Base-by-base conservation (phyloP, 495 filamentous ascomycete species). In the Annulohypoxylon stygium region DNA sequence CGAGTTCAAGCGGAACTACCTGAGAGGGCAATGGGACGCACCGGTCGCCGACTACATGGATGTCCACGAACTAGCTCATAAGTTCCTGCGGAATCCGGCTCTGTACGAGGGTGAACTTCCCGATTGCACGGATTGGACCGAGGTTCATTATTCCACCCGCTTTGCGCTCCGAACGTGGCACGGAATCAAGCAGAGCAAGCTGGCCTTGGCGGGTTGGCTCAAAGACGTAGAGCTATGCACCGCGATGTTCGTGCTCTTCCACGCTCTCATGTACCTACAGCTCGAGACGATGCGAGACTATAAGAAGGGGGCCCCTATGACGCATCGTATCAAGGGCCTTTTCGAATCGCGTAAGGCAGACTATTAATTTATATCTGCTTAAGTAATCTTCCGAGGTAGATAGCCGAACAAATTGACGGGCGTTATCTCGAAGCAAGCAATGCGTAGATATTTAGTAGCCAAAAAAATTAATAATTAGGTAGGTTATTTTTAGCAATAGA, bases 241-340 rank as follows among this genome's bases (percentile, higher is more conserved):
- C 12, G 69, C 65, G 4, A 48, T n/a, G 11, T 77, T 69, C 69
- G 55, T 78, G 36, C 63, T 77, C 3, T 69, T 68, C 30, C 71
- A 77, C 25, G 62, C 65, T 2, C 58, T 78, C n/a, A 57, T 78
- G 71, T 78, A 69, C n/a, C 47, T 78, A 2, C 77, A 78, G 20
- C 65, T 77, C 14, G 67, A 71, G 26, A 45, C 36, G 18, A 78
- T 78, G 75, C 69, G 67, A 10, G 71, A 67, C 25, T 64, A 26
- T 25, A 70, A 47, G 51, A 67, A 60, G 18, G 10, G 59, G 0
- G 71, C 67, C 26, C 62, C 71, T 0, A 14, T 69, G 9, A 70
- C 45, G 43, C 62, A 70, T 8, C 71, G 71, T 5, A 59, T 74
- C 30, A 53, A 16, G 20, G 51, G 63, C 36, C 30, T 70, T 37